Conservation (phyloP, 805 yeast species). For the Schizosaccharomyces lindneri region DNA sequence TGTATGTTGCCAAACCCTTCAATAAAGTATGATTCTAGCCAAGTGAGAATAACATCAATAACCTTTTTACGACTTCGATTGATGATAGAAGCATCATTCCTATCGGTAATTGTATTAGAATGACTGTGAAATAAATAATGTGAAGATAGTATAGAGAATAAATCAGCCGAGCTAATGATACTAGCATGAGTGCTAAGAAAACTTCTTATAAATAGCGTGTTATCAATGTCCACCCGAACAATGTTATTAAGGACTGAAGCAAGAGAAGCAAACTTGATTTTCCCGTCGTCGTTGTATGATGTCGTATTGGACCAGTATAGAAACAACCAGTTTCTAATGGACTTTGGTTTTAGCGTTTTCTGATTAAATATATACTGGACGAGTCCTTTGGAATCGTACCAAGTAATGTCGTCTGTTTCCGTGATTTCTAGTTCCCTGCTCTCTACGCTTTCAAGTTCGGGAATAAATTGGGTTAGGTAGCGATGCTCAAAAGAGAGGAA, state of each 20-base stretch:
- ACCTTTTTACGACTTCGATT: not conserved
- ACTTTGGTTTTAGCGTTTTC: not conserved
- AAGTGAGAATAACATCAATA: not conserved
- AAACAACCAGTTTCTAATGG: not conserved
- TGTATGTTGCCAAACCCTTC: not conserved
- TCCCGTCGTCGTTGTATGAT: not conserved
- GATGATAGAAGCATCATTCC: not conserved
- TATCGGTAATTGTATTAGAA: no score
- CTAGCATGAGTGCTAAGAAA: not conserved
- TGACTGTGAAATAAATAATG: no score
- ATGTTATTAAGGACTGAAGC: slow-evolving; percentile 7
- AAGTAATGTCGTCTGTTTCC: not conserved
- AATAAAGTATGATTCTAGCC: not conserved
- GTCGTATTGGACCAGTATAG: not conserved
- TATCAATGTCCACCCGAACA: slow-evolving; percentile 17
- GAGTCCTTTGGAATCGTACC: not conserved
- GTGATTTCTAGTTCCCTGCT: not conserved
- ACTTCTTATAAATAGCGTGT: slow-evolving; percentile 14
- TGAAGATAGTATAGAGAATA: not conserved
- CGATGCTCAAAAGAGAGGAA: not conserved
- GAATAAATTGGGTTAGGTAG: not conserved
- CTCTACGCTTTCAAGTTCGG: not conserved
- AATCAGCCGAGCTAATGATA: not conserved
- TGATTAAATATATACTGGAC: not conserved
- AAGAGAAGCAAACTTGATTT: not conserved